phyloP scores from a whole-genome alignment of 169 alveolate genomes.

The Babesia bovis region DNA sequence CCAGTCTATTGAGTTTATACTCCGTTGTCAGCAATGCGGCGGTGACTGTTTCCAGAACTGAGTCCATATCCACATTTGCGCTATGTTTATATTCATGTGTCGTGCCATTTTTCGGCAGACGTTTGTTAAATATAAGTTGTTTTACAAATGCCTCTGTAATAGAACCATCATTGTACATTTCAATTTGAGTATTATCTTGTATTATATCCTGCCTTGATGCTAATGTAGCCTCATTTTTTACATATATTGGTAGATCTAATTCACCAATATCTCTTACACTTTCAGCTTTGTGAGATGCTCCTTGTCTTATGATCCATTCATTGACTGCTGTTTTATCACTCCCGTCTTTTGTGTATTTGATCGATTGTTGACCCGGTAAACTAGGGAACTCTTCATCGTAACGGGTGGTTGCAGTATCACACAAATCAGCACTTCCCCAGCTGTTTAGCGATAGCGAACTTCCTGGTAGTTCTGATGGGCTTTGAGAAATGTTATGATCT shows the following conservation, averaged over 20 bases:
- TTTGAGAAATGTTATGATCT: neutral
- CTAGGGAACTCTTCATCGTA: neutral
- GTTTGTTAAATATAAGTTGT: neutral
- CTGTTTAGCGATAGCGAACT: neutral
- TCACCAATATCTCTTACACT: neutral
- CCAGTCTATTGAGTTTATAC: slow-evolving; percentile 18
- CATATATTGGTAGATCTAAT: neutral
- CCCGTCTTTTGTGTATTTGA: neutral
- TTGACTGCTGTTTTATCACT: neutral
- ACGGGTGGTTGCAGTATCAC: neutral
- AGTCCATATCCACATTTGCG: neutral
- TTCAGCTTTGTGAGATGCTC: neutral
- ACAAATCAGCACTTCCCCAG: neutral
- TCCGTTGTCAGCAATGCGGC: slow-evolving; percentile 49
- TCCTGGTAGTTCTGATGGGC: neutral
- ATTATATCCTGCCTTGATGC: neutral
- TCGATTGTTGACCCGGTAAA: neutral
- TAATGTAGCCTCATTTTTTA: neutral
- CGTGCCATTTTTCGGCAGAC: slow-evolving; percentile 3
- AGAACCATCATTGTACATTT: too few relatives aligned
- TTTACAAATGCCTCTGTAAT: neutral
- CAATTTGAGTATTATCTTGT: too few relatives aligned
- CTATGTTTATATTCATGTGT: neutral
- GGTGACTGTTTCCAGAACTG: slow-evolving; percentile 31
- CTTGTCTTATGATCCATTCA: neutral